A percentile compares a stretch with the other conserved stretches of the same genome.
Conservation (phyloP, 768 basidiomycete genomes). For the Termitomyces sp. region DNA sequence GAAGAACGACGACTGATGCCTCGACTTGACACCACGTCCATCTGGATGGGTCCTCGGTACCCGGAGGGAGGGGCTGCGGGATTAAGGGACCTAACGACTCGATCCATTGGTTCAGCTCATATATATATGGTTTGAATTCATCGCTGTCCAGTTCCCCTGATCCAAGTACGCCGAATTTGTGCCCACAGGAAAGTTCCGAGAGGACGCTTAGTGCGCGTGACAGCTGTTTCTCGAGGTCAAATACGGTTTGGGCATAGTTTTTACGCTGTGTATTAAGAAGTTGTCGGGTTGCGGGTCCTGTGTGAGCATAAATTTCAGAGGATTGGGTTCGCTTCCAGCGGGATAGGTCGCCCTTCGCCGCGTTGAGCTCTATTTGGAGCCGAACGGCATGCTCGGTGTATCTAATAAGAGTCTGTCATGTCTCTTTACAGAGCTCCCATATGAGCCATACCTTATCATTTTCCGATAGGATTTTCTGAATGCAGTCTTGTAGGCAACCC, state of each 20-base stretch:
- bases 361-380: slow-evolving; percentile 7
- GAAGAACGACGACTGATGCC: background rate
- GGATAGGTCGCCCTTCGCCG: background rate
- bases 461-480: background rate
- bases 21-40: slow-evolving; percentile 9
- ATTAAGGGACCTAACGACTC: background rate
- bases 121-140: background rate
- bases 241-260: background rate
- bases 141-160: background rate
- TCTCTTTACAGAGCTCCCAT: background rate
- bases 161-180: background rate
- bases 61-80: background rate
- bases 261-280: slow-evolving; percentile 1
- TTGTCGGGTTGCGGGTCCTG: background rate
- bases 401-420: background rate
- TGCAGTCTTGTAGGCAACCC: background rate
- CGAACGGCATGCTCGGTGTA: slow-evolving; percentile 1
- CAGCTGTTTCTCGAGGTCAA: background rate
- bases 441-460: slow-evolving; percentile 1
- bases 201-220: background rate
- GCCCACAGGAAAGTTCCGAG: background rate
- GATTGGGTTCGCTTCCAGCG: slow-evolving; percentile 7
- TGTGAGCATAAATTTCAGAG: background rate
- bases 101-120: slow-evolving; percentile 5
- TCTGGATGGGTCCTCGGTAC: background rate